Percentiles rank a stretch among this genome's conserved stretches.
phyloP scores from a whole-genome alignment of 202 grass and related monocot genomes.

The Setaria viridis region DNA sequence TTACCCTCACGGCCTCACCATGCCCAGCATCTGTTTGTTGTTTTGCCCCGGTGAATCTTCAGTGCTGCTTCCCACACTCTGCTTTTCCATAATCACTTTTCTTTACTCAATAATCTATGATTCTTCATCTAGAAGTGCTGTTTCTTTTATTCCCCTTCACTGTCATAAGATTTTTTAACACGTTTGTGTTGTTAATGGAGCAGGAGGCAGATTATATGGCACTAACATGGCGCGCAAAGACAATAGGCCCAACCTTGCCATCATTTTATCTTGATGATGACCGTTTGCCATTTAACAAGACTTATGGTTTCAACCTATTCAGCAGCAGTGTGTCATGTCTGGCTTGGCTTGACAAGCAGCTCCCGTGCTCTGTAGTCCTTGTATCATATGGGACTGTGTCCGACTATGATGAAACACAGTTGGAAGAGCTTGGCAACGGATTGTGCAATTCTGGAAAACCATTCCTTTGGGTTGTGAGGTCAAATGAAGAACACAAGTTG shows the following conservation, averaged over 20 bases:
- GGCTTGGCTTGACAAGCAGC: constrained; percentile 51
- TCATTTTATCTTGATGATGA: constrained; percentile 43
- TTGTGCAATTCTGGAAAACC: constrained; percentile 31
- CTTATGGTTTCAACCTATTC: constrained; percentile 29
- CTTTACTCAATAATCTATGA: background rate
- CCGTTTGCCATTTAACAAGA: constrained; percentile 34
- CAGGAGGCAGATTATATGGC: constrained; percentile 51
- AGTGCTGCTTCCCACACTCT: background rate
- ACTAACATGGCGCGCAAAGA: constrained; percentile 38
- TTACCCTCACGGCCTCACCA: constrained; percentile 10
- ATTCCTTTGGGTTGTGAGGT: constrained; percentile 67
- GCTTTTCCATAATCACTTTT: background rate
- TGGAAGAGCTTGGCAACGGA: constrained; percentile 53
- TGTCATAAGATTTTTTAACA: background rate
- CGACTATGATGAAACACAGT: constrained; percentile 15
- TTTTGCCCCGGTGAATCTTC: constrained; percentile 3
- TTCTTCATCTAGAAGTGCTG: background rate
- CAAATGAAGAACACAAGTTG: constrained; percentile 23
- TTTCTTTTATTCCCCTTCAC: background rate
- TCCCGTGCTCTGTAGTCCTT: constrained; percentile 46
- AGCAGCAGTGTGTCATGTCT: constrained; percentile 4
- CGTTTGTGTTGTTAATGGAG: background rate
- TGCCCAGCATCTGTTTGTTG: constrained; percentile 41
- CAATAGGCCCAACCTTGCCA: constrained; percentile 35
- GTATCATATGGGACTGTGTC: constrained; percentile 60